Percentiles rank a stretch among this genome's conserved stretches.
Evolutionary conservation across 2,329 filamentous ascomycete species (phyloP).

Genomic region (Xylariaceae sp.): DNA sequence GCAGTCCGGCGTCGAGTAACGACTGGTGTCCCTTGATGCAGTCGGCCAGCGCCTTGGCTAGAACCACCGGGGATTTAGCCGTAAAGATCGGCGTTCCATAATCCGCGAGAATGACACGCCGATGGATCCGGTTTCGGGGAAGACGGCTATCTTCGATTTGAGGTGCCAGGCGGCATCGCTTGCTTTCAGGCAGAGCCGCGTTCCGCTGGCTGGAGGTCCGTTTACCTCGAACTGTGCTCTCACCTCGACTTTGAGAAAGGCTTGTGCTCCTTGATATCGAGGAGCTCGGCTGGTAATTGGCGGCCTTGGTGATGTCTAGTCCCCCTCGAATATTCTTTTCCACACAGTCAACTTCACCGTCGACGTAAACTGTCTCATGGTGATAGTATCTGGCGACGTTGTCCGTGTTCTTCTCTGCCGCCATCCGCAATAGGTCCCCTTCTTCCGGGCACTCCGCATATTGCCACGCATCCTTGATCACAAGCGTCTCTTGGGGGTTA

Average conservation of each 20-base stretch:
- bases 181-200: neutral
- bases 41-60: neutral
- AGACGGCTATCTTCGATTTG: neutral
- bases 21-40: conserved; percentile 10
- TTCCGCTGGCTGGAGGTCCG: neutral
- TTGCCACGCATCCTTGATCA: neutral
- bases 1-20: conserved; percentile 26
- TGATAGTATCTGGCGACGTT: neutral
- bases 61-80: conserved; percentile 5
- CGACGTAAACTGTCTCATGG: neutral
- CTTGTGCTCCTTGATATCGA: neutral
- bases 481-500: neutral
- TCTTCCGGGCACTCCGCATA: neutral
- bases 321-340: neutral
- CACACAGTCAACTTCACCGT: neutral
- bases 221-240: neutral
- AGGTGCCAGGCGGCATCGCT: conserved; percentile 1
- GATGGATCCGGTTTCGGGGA: conserved; percentile 4
- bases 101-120: conserved; percentile 4
- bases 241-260: neutral
- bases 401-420: neutral
- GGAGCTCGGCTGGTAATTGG: neutral
- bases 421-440: neutral
- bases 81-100: conserved; percentile 7
- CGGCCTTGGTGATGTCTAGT: neutral